Base-by-base conservation (phyloP, 139 green algal species). In the Pleodorina starrii region DNA sequence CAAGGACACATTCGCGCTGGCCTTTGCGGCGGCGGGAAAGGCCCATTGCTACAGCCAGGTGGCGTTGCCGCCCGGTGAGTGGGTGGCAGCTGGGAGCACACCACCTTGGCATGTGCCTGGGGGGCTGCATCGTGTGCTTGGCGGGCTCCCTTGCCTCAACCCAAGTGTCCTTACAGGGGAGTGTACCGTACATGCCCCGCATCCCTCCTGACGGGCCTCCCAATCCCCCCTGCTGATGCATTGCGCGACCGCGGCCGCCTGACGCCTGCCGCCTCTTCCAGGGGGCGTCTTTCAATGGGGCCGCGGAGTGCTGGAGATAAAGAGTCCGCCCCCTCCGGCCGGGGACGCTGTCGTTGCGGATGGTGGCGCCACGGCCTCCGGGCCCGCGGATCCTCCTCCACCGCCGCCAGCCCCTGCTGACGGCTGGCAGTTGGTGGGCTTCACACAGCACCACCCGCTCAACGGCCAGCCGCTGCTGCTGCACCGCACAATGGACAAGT, bases 1-100 rank as follows among this genome's bases (percentile, higher is more conserved):
- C 74, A 93, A 93, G 85, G 93, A 96, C 77, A 96, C 92, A 2
- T 96, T 94, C 46, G 51, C 60, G 32, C 51, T 94, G 25, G 92
- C 92, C 2, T 96, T 96, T 81, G 89, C 90, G 5, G 77, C 92
- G 38, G 92, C 93, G 1, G 90, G 87, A 29, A 95, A 95, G 85
- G 90, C 86, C 32, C 72, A 93, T n/a, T 42, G 74, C 60, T 95
- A 92, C 69, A 78, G 51, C 5, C 92, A 94, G 68, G 42, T 91
- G 1, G 69, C 87, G 23, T 69, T 54, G 27, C 89, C 89, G 59
- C 89, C 89, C 75, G 89, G 89, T 89, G 17, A 4, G 80, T 27
- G 44, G 36, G 29, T 10, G 63, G 63, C 36, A 77, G 69, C 17
- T 6, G 36, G 69, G 36, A 10, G 69, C 36, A 36, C n/a, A n/a